Evolutionary conservation across 345 rosid genomes (phyloP).

Genomic region (Aquilaria sinensis): DNA sequence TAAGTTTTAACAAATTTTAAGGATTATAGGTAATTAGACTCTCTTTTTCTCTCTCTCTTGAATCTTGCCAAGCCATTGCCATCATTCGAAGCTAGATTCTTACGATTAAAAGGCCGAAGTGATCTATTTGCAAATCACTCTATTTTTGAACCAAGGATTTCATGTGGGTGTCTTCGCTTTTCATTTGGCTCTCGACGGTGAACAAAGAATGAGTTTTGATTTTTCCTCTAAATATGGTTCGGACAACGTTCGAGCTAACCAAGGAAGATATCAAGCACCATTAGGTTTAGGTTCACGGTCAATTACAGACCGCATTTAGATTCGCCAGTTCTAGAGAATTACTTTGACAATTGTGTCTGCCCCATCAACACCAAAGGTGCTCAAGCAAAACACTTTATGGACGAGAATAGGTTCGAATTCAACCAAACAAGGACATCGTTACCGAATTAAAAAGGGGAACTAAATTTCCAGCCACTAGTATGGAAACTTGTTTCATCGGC

Average conservation of each 20-base stretch:
- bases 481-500: too few species aligned
- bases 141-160: slow-evolving; percentile 26
- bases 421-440: too few species aligned
- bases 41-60: too few species aligned
- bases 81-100: slow-evolving; percentile 9
- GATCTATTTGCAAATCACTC: slow-evolving; percentile 22
- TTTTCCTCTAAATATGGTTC: slow-evolving; percentile 9
- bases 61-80: too few species aligned
- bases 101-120: slow-evolving; percentile 8
- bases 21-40: too few species aligned
- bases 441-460: too few species aligned
- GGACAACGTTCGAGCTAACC: slow-evolving; percentile 25
- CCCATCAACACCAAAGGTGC: not conserved
- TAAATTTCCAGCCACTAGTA: too few species aligned
- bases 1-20: too few species aligned
- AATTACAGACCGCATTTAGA: slow-evolving; percentile 21
- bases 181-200: slow-evolving; percentile 26
- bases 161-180: slow-evolving; percentile 16
- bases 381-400: slow-evolving; percentile 11
- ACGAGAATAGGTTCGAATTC: slow-evolving; percentile 10
- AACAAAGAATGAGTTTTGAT: not conserved
- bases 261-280: slow-evolving; percentile 12
- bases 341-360: slow-evolving; percentile 20
- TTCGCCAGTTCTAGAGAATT: slow-evolving; percentile 6
- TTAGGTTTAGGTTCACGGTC: slow-evolving; percentile 2